These are phyloP conservation scores for Lachancea fermentati DNA, from an alignment of 805 yeast species.

Conservation along the genomic window DNA sequence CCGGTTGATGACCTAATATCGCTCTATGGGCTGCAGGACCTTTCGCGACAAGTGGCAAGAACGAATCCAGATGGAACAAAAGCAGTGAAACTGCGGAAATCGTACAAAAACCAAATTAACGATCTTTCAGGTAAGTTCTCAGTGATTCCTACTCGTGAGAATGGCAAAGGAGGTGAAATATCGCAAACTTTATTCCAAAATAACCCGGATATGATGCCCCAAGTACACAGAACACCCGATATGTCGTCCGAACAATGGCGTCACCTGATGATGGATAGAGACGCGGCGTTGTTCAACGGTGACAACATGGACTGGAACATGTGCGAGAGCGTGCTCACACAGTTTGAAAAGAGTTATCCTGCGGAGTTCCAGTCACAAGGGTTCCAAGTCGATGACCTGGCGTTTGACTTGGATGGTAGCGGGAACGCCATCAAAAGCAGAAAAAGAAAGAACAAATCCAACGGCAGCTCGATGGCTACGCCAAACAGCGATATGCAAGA, in stretches of 20 bases:
- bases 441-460: conserved; percentile 29
- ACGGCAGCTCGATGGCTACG: conserved; percentile 33
- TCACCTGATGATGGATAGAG: conserved; percentile 23
- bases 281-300: conserved; percentile 21
- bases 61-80: conserved; percentile 82
- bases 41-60: conserved; percentile 80
- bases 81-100: conserved; percentile 88
- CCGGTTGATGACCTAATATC: conserved; percentile 66
- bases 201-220: conserved; percentile 30
- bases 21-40: conserved; percentile 57
- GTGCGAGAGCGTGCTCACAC: conserved; percentile 27
- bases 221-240: conserved; percentile 19
- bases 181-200: conserved; percentile 31
- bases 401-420: conserved; percentile 33
- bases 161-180: conserved; percentile 35
- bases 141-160: conserved; percentile 45
- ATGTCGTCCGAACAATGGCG: conserved; percentile 26
- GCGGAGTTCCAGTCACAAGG: conserved; percentile 27
- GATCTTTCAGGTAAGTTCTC: conserved; percentile 78
- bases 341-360: conserved; percentile 31
- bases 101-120: conserved; percentile 86
- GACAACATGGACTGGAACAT: conserved; percentile 30
- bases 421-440: conserved; percentile 22
- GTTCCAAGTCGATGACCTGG: conserved; percentile 31
- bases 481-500: conserved; percentile 29